Base-by-base conservation (phyloP, 1,139 yeast genomes). In the Yamadazyma dendronema region DNA sequence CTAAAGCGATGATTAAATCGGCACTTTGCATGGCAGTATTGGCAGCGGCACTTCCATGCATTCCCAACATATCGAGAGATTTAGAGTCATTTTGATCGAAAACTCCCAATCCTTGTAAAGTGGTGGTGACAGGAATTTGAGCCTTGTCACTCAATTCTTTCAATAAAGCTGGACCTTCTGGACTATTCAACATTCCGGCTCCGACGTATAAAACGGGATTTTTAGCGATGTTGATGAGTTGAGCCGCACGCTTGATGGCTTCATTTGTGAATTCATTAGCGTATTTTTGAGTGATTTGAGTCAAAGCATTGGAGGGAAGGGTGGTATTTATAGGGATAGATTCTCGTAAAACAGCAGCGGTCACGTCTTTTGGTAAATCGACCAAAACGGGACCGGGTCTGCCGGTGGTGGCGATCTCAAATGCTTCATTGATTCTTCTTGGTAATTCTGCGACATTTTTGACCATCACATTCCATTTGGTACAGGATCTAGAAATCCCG, bases 401-500 rank as follows among this genome's bases (percentile, higher is more conserved):
- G 37, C 98, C 98, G 42, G 86, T 70, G 31, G 88, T 84, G 44
- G 98, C 98, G 50, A 92, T 92, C 67, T 90, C 97, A 56, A 92
- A 92, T 17, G 98, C 97, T 69, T 92, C 98, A 61, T 92, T 92
- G 57, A 92, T 90, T 59, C 98, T 78, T 57, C 89, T 79, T 46
- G 98, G 98, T 52, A 92, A 73, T 66, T 92, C 98, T 39, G 90
- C 92, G 41, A 92, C 92, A 58, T 79, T 79, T 64, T 87, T 92
- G 41, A 92, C 97, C 97, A 92, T 92, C 31, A 90, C 97, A 60
- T 94, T 94, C 98, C 98, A 92, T 64, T 92, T 92, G 43, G 98
- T 89, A 72, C 98, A 92, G 11, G 96, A 82, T 62, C 98, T 79
- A 5, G 97, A 87, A 55, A 92, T 92, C 54, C 98, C 98, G 36